Evolutionary conservation across 176 grass and related monocot species (phyloP).

Genomic region (Pontederia crassipes): DNA sequence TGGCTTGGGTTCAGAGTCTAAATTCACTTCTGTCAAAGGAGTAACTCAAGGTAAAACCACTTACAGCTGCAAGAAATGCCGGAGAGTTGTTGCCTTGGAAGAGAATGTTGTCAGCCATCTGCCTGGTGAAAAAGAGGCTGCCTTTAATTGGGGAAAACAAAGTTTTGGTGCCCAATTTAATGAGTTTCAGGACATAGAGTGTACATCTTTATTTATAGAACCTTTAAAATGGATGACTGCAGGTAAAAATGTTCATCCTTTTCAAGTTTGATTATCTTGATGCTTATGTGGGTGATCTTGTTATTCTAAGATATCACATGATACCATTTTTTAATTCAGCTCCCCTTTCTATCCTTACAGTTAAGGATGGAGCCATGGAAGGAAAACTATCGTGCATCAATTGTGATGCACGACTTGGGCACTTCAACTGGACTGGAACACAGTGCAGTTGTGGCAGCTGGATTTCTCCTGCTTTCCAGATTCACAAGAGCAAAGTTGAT

Average conservation of each 20-base stretch:
- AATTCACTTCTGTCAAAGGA: slow-evolving; percentile 11
- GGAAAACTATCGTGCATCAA: slow-evolving; percentile 85
- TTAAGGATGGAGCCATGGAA: slow-evolving; percentile 82
- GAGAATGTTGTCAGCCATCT: slow-evolving; percentile 70
- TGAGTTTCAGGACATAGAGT: slow-evolving; percentile 46
- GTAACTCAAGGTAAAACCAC: slow-evolving; percentile 20
- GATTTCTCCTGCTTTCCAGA: slow-evolving; percentile 92
- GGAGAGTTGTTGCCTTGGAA: slow-evolving; percentile 57
- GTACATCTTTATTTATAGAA: slow-evolving; percentile 77
- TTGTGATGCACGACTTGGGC: slow-evolving; percentile 60
- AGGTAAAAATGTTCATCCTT: slow-evolving; percentile 29
- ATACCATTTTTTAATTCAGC: background rate
- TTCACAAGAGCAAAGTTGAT: slow-evolving; percentile 83
- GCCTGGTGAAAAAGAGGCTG: slow-evolving; percentile 56
- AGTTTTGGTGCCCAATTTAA: slow-evolving; percentile 27
- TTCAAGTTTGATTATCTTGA: background rate
- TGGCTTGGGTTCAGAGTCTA: slow-evolving; percentile 31
- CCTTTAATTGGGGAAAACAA: slow-evolving; percentile 64
- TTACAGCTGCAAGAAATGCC: slow-evolving; percentile 87
- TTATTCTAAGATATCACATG: background rate
- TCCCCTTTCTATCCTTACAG: slow-evolving; percentile 24
- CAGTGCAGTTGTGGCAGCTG: slow-evolving; percentile 93
- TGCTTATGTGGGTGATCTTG: background rate
- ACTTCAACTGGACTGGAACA: slow-evolving; percentile 89
- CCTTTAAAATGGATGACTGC: slow-evolving; percentile 98